A percentile compares a stretch with the other conserved stretches of the same genome.
phyloP scores from a whole-genome alignment of 2,329 filamentous ascomycete species.

The Claviceps pazoutovae region DNA sequence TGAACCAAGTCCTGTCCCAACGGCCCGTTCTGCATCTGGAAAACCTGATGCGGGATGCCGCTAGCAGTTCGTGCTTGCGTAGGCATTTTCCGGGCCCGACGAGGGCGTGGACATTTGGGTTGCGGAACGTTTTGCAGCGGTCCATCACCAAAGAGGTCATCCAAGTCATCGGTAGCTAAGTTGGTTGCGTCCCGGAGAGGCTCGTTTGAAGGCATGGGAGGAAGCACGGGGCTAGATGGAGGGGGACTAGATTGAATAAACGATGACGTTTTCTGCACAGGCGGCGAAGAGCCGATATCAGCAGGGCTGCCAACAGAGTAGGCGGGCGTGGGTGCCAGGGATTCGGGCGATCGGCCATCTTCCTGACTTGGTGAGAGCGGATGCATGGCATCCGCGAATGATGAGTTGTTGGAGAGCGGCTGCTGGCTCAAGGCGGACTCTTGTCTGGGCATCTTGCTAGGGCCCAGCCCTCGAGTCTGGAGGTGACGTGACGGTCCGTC shows the following conservation, averaged over 20 bases:
- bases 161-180: slow-evolving; percentile 67
- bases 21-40: slow-evolving; percentile 23
- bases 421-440: slow-evolving; percentile 46
- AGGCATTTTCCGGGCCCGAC: slow-evolving; percentile 10
- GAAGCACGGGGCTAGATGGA: slow-evolving; percentile 67
- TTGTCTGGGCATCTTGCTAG: slow-evolving; percentile 33
- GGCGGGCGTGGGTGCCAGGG: slow-evolving; percentile 35
- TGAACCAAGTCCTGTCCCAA: slow-evolving; percentile 22
- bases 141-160: slow-evolving; percentile 55
- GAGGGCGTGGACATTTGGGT: slow-evolving; percentile 12
- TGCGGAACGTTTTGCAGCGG: slow-evolving; percentile 27
- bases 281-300: slow-evolving; percentile 82
- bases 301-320: slow-evolving; percentile 55
- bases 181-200: slow-evolving; percentile 58
- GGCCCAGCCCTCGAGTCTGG: slow-evolving; percentile 18
- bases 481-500: slow-evolving; percentile 19
- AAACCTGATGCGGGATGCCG: slow-evolving; percentile 30
- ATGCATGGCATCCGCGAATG: slow-evolving; percentile 25
- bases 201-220: slow-evolving; percentile 46
- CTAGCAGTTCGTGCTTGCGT: slow-evolving; percentile 21
- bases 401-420: slow-evolving; percentile 31
- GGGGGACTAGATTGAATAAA: slow-evolving; percentile 47
- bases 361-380: slow-evolving; percentile 32
- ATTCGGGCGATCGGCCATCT: slow-evolving; percentile 41
- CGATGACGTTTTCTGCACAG: slow-evolving; percentile 50